A percentile compares a stretch with the other conserved stretches of the same genome.
These are phyloP conservation scores for Ascosphaera pollenicola DNA, from an alignment of 2,329 filamentous ascomycete genomes.

Conservation along the genomic window DNA sequence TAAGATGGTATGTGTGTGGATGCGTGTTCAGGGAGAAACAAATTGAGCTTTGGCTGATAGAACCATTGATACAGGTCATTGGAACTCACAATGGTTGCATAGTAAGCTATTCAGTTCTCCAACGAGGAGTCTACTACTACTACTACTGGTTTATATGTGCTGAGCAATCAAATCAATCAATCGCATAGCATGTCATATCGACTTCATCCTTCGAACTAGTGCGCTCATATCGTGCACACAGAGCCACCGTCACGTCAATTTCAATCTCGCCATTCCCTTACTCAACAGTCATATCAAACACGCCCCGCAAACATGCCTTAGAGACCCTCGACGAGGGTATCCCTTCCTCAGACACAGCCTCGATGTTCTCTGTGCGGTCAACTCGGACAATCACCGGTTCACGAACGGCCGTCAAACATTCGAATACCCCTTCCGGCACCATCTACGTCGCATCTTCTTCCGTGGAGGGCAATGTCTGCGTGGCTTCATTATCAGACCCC, in stretches of 20 bases:
- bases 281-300: conserved; percentile 27
- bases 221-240: conserved; percentile 77
- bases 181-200: conserved; percentile 54
- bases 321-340: conserved; percentile 13
- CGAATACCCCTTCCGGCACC: conserved; percentile 57
- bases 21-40: conserved; percentile 1
- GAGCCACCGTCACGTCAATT: conserved; percentile 70
- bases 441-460: conserved; percentile 89
- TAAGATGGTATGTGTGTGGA: conserved; percentile 53
- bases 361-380: conserved; percentile 12
- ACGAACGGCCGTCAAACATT: conserved; percentile 19
- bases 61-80: conserved; percentile 39
- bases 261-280: conserved; percentile 68
- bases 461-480: conserved; percentile 85
- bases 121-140: conserved; percentile 5
- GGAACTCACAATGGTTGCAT: conserved; percentile 96
- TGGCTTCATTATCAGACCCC: conserved; percentile 65
- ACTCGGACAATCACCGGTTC: conserved; percentile 10
- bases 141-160: neutral
- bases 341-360: conserved; percentile 7
- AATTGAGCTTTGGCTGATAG: neutral
- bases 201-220: conserved; percentile 62
- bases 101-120: conserved; percentile 29
- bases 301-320: conserved; percentile 16
- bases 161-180: conserved; percentile 1